Conservation (phyloP, 306 rosid genomes). For the Argentina anserina region DNA sequence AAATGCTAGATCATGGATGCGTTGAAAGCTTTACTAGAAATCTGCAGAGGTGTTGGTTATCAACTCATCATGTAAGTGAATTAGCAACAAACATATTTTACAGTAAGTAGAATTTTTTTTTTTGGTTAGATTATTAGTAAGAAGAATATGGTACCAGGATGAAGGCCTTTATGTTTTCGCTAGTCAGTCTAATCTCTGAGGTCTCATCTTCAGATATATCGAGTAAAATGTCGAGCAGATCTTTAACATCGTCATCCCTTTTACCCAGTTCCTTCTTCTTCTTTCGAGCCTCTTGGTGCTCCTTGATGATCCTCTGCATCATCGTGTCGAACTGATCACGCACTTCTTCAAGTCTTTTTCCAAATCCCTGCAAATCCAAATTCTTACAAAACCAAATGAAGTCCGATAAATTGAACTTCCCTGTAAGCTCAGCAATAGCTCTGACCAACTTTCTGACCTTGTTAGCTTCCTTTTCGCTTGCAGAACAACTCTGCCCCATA, state of each 20-base stretch:
- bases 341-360: slow-evolving; percentile 29
- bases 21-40: background rate
- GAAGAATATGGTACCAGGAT: slow-evolving; percentile 35
- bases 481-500: slow-evolving; percentile 31
- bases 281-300: slow-evolving; percentile 37
- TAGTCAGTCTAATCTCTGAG: slow-evolving; percentile 44
- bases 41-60: background rate
- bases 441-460: slow-evolving; percentile 36
- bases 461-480: slow-evolving; percentile 28
- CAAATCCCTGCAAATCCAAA: slow-evolving; percentile 49
- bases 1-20: background rate
- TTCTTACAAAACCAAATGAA: slow-evolving; percentile 48
- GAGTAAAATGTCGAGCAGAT: slow-evolving; percentile 51
- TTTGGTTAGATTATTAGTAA: too few species aligned
- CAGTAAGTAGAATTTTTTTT: too few species aligned
- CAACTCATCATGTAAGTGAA: background rate
- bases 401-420: slow-evolving; percentile 55
- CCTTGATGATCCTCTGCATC: slow-evolving; percentile 47
- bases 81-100: background rate
- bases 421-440: slow-evolving; percentile 30
- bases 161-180: slow-evolving; percentile 57
- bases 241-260: slow-evolving; percentile 18
- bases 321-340: slow-evolving; percentile 40
- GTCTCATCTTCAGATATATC: slow-evolving; percentile 35
- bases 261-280: slow-evolving; percentile 16